Base-by-base conservation (phyloP, 2,329 filamentous ascomycete genomes). In the Plenodomus biglobosus region DNA sequence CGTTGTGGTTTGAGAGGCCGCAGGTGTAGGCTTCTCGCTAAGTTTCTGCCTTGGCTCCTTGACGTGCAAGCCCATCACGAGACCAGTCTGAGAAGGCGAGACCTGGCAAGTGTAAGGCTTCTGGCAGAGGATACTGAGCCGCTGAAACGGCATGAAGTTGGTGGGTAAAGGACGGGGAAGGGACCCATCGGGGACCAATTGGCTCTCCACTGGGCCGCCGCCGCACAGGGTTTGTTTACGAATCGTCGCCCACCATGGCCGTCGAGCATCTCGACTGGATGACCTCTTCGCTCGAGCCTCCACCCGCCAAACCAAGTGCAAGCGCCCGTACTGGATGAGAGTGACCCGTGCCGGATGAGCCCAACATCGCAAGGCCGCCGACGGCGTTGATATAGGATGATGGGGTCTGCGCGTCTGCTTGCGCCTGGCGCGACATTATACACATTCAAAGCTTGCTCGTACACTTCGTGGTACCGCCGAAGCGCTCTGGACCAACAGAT, bases 261-360 rank as follows among this genome's bases (percentile, higher is more conserved):
- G 37, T 58, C 46, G 49, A 56, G 59, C 61, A 54, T 65, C 61
- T 62, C 59, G 59, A 69, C 59, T 64, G 62, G 60, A 55, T 53
- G 55, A 54, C 56, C 58, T 61, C 56, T 54, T 52, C 47, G 52
- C 55, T 60, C 59, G 42, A 66, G 59, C 62, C 57, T 66, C 63
- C 58, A 64, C 61, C 64, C 62, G 61, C 56, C 61, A 52, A 53
- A 52, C 58, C 60, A 65, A 57, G 65, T 64, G 66, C 68, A 70
- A 69, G 68, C 69, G 69, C 69, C 61, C 65, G 65, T 54, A 55
- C 37, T 59, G 50, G 48, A 56, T 59, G 57, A 64, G 55, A 58
- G 64, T 61, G 59, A 55, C 57, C 55, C 58, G 59, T 61, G 56
- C 55, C 57, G 56, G 59, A 41, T 55, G 53, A 60, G 59, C 61